phyloP scores from a whole-genome alignment of 2,329 filamentous ascomycete species.

The Trichoderma atroviride region DNA sequence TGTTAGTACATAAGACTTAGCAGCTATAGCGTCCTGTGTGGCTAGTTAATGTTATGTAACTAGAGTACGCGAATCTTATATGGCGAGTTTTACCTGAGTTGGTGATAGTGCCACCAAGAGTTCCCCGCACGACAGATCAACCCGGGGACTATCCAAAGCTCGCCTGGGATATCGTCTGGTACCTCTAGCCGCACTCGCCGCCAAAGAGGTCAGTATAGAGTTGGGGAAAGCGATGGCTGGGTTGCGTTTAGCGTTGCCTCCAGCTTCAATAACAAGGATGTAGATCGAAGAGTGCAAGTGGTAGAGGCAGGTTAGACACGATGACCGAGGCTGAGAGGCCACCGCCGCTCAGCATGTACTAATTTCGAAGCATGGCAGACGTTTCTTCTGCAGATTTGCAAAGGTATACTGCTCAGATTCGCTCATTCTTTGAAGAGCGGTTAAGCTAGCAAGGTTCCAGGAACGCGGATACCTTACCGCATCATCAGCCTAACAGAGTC shows the following conservation, averaged over 20 bases:
- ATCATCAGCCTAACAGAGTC: neutral
- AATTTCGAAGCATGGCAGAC: conserved; percentile 35
- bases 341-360: conserved; percentile 43
- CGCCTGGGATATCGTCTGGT: conserved; percentile 36
- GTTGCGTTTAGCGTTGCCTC: conserved; percentile 35
- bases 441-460: neutral
- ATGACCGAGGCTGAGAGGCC: conserved; percentile 42
- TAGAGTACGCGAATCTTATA: neutral
- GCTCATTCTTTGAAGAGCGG: neutral
- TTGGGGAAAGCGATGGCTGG: conserved; percentile 33
- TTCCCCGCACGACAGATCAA: conserved; percentile 39
- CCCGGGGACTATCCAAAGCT: conserved; percentile 31
- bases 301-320: conserved; percentile 39
- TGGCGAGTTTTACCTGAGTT: conserved; percentile 37
- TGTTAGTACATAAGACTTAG: neutral
- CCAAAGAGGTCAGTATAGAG: conserved; percentile 36
- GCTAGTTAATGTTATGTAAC: neutral
- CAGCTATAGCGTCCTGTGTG: neutral
- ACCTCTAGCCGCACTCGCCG: conserved; percentile 40
- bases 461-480: too few species aligned
- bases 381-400: conserved; percentile 4
- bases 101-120: conserved; percentile 43
- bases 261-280: conserved; percentile 45
- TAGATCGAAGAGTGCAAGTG: conserved; percentile 33
- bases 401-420: neutral